Evolutionary conservation across 2,329 filamentous ascomycete genomes (phyloP).

Genomic region (Botrytis fabae): DNA sequence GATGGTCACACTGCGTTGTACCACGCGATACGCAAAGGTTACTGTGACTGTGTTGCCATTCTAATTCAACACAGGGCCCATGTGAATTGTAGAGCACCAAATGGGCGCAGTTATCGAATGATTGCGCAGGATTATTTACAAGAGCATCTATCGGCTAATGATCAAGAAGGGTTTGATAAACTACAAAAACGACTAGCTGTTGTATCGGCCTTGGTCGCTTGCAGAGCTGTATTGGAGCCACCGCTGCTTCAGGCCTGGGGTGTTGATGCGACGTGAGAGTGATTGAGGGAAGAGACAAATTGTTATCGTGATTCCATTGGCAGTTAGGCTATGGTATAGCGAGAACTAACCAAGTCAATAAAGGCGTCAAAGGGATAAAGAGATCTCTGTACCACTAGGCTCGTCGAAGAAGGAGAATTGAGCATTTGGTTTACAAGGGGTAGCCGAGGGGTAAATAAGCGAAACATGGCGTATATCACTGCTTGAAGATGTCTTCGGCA

Average conservation of each 20-base stretch:
- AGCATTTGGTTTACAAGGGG: background rate
- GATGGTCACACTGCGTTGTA: conserved; percentile 15
- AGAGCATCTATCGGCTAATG: background rate
- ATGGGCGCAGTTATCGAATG: conserved; percentile 15
- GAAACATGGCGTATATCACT: background rate
- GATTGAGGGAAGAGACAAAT: background rate
- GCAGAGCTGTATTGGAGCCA: conserved; percentile 3
- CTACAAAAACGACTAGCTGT: conserved; percentile 10
- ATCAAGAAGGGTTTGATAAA: conserved; percentile 11
- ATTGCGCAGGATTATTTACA: conserved; percentile 10
- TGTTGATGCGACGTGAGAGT: conserved; percentile 6
- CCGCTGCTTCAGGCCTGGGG: background rate
- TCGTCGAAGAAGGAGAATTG: background rate
- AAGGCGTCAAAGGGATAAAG: background rate
- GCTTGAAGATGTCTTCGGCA: background rate
- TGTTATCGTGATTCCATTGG: background rate
- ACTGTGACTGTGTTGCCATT: conserved; percentile 19
- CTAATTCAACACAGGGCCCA: conserved; percentile 17
- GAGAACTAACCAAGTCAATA: background rate
- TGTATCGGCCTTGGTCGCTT: conserved; percentile 6
- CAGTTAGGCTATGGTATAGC: too few species aligned
- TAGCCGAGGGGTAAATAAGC: background rate
- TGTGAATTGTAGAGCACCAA: conserved; percentile 4
- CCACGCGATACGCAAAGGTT: conserved; percentile 19
- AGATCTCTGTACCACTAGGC: background rate